Conservation (phyloP, 805 yeast species). For the Maudiozyma bulderi region DNA sequence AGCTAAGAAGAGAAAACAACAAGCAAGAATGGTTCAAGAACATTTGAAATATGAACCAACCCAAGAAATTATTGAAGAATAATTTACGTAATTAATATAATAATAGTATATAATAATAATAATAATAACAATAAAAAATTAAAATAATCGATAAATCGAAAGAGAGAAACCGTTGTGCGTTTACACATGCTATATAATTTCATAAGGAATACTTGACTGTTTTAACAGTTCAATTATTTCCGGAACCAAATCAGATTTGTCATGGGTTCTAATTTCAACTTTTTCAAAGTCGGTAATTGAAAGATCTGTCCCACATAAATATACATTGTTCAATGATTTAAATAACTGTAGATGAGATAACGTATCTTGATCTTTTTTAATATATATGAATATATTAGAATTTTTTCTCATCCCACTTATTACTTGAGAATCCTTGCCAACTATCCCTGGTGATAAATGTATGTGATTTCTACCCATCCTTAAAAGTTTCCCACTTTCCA, state of each 20-base stretch:
- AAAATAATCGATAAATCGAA: neutral
- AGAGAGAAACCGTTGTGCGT: neutral
- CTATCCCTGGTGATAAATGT: conserved; percentile 64
- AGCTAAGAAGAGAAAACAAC: conserved; percentile 38
- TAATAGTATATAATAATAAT: neutral
- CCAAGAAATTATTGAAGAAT: conserved; percentile 18
- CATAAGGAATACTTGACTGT: conserved; percentile 7
- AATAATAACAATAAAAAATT: neutral
- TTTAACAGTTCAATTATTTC: conserved; percentile 2
- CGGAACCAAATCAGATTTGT: neutral
- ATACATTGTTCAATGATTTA: conserved; percentile 65
- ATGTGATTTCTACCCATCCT: conserved; percentile 75
- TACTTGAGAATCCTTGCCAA: conserved; percentile 35
- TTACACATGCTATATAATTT: conserved; percentile 1
- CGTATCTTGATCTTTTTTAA: conserved; percentile 45
- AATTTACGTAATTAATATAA: neutral
- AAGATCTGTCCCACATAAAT: conserved; percentile 52
- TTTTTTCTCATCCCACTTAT: conserved; percentile 67
- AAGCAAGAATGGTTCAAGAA: conserved; percentile 11
- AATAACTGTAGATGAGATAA: conserved; percentile 35
- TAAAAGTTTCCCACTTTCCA: conserved; percentile 47
- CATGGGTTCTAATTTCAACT: conserved; percentile 10
- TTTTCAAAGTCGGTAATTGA: conserved; percentile 18
- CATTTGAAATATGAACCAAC: conserved; percentile 16
- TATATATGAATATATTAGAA: conserved; percentile 46